These are phyloP conservation scores for Aureobasidium sp. DNA, from an alignment of 2,329 filamentous ascomycete species.

Conservation along the genomic window DNA sequence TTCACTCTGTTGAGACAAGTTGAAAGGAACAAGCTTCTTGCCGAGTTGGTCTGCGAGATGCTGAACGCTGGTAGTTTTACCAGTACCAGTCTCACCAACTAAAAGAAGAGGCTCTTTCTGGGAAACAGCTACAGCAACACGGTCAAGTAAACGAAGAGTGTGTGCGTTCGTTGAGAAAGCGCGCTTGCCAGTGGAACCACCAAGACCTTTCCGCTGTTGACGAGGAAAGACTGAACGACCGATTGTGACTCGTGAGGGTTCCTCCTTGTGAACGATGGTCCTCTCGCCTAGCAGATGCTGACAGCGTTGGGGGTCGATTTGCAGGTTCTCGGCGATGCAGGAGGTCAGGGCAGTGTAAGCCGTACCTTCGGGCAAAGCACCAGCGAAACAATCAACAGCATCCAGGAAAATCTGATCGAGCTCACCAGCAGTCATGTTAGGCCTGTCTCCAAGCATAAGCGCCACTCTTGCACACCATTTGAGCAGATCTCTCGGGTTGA, in stretches of 20 bases:
- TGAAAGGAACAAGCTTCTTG: slow-evolving; percentile 83
- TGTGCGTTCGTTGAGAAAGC: slow-evolving; percentile 79
- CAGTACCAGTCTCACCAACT: slow-evolving; percentile 97
- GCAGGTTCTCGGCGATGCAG: slow-evolving; percentile 76
- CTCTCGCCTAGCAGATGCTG: slow-evolving; percentile 68
- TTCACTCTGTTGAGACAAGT: slow-evolving; percentile 96
- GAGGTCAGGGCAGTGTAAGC: slow-evolving; percentile 52
- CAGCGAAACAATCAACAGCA: slow-evolving; percentile 84
- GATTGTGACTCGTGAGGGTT: slow-evolving; percentile 21
- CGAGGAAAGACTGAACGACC: slow-evolving; percentile 23
- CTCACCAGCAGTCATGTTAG: slow-evolving; percentile 58
- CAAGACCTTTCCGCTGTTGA: slow-evolving; percentile 4
- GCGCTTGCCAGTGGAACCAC: slow-evolving; percentile 12
- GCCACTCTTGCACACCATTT: slow-evolving; percentile 82
- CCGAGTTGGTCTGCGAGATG: slow-evolving; percentile 78
- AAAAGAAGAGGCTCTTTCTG: slow-evolving; percentile 83
- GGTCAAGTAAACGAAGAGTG: slow-evolving; percentile 75
- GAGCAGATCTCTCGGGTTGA: slow-evolving; percentile 69
- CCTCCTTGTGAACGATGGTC: slow-evolving; percentile 56
- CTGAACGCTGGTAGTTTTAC: slow-evolving; percentile 94
- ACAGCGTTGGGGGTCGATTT: slow-evolving; percentile 71
- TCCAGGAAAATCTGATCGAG: slow-evolving; percentile 87
- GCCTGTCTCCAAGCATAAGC: slow-evolving; percentile 51
- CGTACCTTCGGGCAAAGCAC: slow-evolving; percentile 60
- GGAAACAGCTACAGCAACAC: slow-evolving; percentile 73